These are phyloP conservation scores for Hansenula lynferdii DNA, from an alignment of 1,139 yeast genomes.

Conservation along the genomic window DNA sequence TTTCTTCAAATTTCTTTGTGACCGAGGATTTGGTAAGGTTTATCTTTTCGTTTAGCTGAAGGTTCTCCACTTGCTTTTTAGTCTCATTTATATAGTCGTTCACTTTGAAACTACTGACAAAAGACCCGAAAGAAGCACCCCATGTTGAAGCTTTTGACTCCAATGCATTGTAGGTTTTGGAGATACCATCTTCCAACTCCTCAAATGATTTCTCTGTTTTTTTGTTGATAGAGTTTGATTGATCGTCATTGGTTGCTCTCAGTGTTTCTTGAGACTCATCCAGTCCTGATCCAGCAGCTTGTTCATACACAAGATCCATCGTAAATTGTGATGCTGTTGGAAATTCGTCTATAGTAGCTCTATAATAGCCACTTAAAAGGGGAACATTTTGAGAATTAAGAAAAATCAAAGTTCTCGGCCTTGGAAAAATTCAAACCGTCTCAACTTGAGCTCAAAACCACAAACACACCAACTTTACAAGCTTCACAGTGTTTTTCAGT, in stretches of 20 bases:
- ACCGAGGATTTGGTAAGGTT: background rate
- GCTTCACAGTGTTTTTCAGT: too few relatives aligned
- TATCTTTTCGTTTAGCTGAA: conserved; percentile 11
- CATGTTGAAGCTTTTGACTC: conserved; percentile 13
- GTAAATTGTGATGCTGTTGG: too few relatives aligned
- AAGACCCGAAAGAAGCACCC: conserved; percentile 3
- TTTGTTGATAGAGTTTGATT: conserved; percentile 4
- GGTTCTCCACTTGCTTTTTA: conserved; percentile 5
- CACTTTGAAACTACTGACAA: conserved; percentile 3
- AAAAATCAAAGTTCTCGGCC: too few relatives aligned
- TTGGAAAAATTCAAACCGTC: too few relatives aligned
- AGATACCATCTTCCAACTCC: conserved; percentile 26
- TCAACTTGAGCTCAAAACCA: too few relatives aligned
- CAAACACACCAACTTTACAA: too few relatives aligned
- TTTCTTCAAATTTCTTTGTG: background rate
- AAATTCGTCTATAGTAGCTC: too few relatives aligned
- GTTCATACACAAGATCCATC: conserved; percentile 6
- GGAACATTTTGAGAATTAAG: too few relatives aligned
- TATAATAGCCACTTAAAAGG: too few relatives aligned
- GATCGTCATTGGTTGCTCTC: background rate
- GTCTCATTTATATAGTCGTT: conserved; percentile 2
- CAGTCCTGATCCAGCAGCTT: background rate
- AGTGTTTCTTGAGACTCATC: background rate
- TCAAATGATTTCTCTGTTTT: conserved; percentile 31
- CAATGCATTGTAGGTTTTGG: conserved; percentile 15